Base-by-base conservation (phyloP, 148 eudicot genomes). In the Limonium bicolor region DNA sequence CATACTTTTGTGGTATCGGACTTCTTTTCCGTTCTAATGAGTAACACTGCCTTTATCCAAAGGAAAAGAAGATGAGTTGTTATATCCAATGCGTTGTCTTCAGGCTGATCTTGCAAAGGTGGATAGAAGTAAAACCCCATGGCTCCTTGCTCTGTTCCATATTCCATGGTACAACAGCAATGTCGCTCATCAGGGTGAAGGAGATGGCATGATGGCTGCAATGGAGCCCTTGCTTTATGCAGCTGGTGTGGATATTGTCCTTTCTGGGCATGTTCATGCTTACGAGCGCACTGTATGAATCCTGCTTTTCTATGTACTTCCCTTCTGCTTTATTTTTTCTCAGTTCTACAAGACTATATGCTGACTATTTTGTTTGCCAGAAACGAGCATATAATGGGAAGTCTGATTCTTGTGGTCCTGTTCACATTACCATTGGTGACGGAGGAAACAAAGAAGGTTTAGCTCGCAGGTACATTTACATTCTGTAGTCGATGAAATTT, bases 121-220 rank as follows among this genome's bases (percentile, higher is more conserved):
- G 54, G 95, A 88, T 56, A 68, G 95, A 15, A 43, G 72, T 61
- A 84, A 39, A 60, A 88, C 97, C 40, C 97, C 97, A 11, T 88
- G 97, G 97, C 53, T 88, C 28, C 41, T 88, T 47, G 92, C 77
- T 36, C 53, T 77, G 42, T 84, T 88, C 58, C 97, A 88, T 54
- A 93, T 65, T 21, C 97, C 97, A 43, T 88, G 97, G 97, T 88
- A 88, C 58, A 88, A 88, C 56, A 88, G 84, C 62, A 88, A 88
- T 46, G 17, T 34, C 44, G 97, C 95, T 70, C 97, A 88, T 65
- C 93, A 80, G 64, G 75, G 93, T 46, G 97, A 84, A 77, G 97
- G 92, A 20, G 87, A 80, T 36, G 64, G 47, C 25, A 88, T 88
- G 97, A 88, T 72, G 97, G 60, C 62, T 18, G 55, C 74, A 25